Base-by-base conservation (phyloP, 2,329 filamentous ascomycete genomes). In the Teratosphaeria viscida region DNA sequence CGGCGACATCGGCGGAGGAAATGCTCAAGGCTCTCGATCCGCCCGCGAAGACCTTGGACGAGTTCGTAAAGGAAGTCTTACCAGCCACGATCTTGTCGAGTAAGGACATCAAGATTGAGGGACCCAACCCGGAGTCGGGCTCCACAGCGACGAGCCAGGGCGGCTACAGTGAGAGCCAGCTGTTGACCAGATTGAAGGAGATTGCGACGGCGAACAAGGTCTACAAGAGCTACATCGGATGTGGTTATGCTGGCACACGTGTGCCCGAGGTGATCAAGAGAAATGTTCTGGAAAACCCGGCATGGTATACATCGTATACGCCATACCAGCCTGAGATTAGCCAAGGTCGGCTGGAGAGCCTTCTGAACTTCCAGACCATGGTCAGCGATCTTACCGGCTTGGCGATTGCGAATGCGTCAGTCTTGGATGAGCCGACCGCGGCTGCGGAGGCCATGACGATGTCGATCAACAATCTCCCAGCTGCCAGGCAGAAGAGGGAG, bases 311-410 rank as follows among this genome's bases (percentile, higher is more conserved):
- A 49, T 96, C 91, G 77, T 96, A 97, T 75, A 96, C 92, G 0
- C 92, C 92, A 16, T 97, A 96, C 76, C 92, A 97, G 77, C 88
- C 92, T 2, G 92, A 97, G 77, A 96, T 97, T 78, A 96, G 91
- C 73, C 92, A 97, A 77, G 92, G 92, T 39, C 86, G 92, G 59
- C 77, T 97, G 63, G 90, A 96, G 79, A 95, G 90, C 5, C 79
- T 97, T 58, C 79, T 97, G 63, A 97, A 97, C 79, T 97, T 91
- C 78, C 92, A 97, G 79, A 97, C 92, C 19, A 81, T 97, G 78
- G 87, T 95, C 8, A 85, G 86, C 2, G 92, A 96, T 71, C 79
- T 97, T 64, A 96, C 92, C 0, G 90, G 84, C 1, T 81, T 97
- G 34, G 84, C 89, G 26, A 90, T 96, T 64, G 85, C 92, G 62